Evolutionary conservation across 352 stramenopile species (phyloP).

Genomic region (Globisporangium polare): DNA sequence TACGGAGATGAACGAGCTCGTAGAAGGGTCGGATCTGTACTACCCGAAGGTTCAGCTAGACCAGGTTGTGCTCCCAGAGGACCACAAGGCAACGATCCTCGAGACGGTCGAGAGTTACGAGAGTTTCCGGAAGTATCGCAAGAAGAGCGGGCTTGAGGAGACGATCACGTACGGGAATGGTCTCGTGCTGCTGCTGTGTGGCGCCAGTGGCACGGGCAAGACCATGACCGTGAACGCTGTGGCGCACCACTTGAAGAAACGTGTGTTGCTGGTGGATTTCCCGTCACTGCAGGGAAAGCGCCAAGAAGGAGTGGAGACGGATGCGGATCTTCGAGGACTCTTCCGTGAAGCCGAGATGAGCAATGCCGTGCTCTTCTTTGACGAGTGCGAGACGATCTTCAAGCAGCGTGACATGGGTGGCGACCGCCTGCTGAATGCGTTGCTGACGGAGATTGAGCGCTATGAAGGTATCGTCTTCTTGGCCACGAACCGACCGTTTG

Average conservation of each 20-base stretch:
- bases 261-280: slow-evolving; percentile 87
- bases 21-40: slow-evolving; percentile 87
- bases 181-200: slow-evolving; percentile 77
- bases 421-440: slow-evolving; percentile 74
- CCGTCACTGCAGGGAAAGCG: slow-evolving; percentile 79
- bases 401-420: slow-evolving; percentile 76
- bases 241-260: slow-evolving; percentile 81
- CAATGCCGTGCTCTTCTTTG: slow-evolving; percentile 89
- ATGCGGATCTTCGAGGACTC: slow-evolving; percentile 77
- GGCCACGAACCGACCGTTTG: slow-evolving; percentile 85
- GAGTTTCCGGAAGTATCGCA: slow-evolving; percentile 70
- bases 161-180: slow-evolving; percentile 75
- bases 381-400: slow-evolving; percentile 89
- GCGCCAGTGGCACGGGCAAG: slow-evolving; percentile 86
- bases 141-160: slow-evolving; percentile 74
- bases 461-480: slow-evolving; percentile 89
- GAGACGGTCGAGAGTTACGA: slow-evolving; percentile 84
- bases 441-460: slow-evolving; percentile 86
- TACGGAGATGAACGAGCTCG: slow-evolving; percentile 88
- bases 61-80: slow-evolving; percentile 81
- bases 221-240: slow-evolving; percentile 90
- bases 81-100: slow-evolving; percentile 79
- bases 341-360: slow-evolving; percentile 89
- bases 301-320: slow-evolving; percentile 65
- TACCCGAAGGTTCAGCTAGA: slow-evolving; percentile 77